Conservation (phyloP, 208 protist species). For the Crithidia fasciculata region DNA sequence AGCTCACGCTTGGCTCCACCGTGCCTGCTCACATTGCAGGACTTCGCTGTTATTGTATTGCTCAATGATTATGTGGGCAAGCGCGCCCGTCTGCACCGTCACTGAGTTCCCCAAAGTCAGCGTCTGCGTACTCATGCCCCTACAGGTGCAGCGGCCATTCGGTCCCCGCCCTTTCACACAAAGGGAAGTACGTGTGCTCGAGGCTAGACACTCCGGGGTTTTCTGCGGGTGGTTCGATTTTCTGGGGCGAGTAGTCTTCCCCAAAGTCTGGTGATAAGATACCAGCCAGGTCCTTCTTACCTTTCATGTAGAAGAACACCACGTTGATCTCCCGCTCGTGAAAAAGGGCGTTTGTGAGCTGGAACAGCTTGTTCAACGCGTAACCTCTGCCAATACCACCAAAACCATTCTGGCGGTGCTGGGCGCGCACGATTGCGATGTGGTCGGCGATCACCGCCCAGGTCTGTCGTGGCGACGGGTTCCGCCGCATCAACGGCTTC, state of each 20-base stretch:
- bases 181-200: neutral
- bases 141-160: neutral
- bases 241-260: neutral
- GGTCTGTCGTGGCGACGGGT: neutral
- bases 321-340: neutral
- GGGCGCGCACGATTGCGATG: conserved; percentile 9
- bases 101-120: neutral
- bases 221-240: neutral
- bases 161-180: neutral
- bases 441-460: conserved; percentile 16
- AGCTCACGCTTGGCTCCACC: neutral
- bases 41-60: neutral
- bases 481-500: neutral
- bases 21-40: neutral
- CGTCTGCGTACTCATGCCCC: neutral
- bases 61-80: neutral
- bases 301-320: neutral
- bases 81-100: neutral
- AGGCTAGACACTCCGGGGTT: neutral
- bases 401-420: conserved; percentile 8
- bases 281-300: neutral
- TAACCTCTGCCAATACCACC: conserved; percentile 15
- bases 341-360: conserved; percentile 7
- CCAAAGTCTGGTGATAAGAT: neutral
- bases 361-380: conserved; percentile 16